These are phyloP conservation scores for Trichoderma atroviride DNA, from an alignment of 2,329 filamentous ascomycete species.

Conservation along the genomic window DNA sequence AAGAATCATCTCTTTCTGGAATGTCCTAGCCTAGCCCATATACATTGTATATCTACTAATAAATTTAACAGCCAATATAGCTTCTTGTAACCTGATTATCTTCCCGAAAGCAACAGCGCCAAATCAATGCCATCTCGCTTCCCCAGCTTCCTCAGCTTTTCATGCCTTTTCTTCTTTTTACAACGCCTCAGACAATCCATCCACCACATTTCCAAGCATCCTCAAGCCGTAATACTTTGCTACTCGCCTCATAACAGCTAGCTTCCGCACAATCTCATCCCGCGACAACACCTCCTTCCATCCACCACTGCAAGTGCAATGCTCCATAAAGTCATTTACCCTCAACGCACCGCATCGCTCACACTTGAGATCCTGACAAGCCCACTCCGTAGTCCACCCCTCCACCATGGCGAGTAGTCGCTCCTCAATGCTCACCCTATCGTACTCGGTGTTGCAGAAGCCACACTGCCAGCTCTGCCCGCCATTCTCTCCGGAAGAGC, in stretches of 20 bases:
- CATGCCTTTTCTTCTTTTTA: constrained; percentile 33
- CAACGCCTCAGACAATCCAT: constrained; percentile 57
- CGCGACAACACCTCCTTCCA: constrained; percentile 76
- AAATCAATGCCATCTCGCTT: not conserved
- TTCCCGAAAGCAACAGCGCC: constrained; percentile 5
- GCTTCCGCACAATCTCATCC: constrained; percentile 63
- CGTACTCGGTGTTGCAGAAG: constrained; percentile 74
- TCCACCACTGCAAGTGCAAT: constrained; percentile 87
- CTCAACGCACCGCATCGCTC: constrained; percentile 69
- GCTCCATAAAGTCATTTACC: constrained; percentile 93
- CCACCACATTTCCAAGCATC: constrained; percentile 78
- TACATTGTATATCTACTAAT: not conserved
- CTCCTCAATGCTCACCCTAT: constrained; percentile 83
- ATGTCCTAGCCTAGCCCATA: not conserved
- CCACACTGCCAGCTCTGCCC: constrained; percentile 70
- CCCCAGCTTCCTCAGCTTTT: not conserved
- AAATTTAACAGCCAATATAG: not conserved
- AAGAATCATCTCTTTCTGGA: not conserved
- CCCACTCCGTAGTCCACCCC: constrained; percentile 75
- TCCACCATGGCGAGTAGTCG: constrained; percentile 76
- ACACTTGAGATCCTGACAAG: constrained; percentile 88
- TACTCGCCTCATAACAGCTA: constrained; percentile 74
- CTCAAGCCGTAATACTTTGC: constrained; percentile 77
- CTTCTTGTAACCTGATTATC: not conserved
- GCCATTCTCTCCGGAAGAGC: constrained; percentile 29